Evolutionary conservation across 2,329 filamentous ascomycete genomes (phyloP).

Genomic region (Hypoxylon sp.): DNA sequence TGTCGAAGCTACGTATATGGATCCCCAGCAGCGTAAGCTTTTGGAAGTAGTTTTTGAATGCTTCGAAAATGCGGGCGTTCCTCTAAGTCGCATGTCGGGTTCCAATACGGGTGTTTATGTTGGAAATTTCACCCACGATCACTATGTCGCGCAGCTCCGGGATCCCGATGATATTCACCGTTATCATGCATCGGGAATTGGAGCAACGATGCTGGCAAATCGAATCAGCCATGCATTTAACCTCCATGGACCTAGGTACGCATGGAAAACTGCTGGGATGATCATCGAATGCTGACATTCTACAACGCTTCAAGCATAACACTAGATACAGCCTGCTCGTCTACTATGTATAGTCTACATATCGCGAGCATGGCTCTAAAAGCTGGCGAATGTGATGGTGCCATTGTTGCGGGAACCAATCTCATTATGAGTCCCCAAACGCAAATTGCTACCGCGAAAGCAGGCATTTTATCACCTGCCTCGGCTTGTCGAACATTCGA

Average conservation of each 20-base stretch:
- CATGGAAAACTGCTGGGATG: not conserved
- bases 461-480: conserved; percentile 47
- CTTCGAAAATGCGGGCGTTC: conserved; percentile 40
- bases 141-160: conserved; percentile 31
- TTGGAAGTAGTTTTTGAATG: not conserved
- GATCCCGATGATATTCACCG: conserved; percentile 31
- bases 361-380: conserved; percentile 43
- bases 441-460: conserved; percentile 44
- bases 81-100: conserved; percentile 30
- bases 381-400: conserved; percentile 44
- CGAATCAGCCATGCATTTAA: conserved; percentile 45
- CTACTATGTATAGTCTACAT: conserved; percentile 48
- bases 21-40: conserved; percentile 4
- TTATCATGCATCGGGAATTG: conserved; percentile 28
- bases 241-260: conserved; percentile 47
- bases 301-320: conserved; percentile 45
- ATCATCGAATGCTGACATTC: not conserved
- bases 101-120: conserved; percentile 45
- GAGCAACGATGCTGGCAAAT: conserved; percentile 31
- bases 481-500: conserved; percentile 44
- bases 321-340: conserved; percentile 52
- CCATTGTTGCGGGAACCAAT: conserved; percentile 50
- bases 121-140: conserved; percentile 41
- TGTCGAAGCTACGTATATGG: not conserved
- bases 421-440: conserved; percentile 46